Conservation (phyloP, 805 yeast species). For the Ogataea trehalophila region DNA sequence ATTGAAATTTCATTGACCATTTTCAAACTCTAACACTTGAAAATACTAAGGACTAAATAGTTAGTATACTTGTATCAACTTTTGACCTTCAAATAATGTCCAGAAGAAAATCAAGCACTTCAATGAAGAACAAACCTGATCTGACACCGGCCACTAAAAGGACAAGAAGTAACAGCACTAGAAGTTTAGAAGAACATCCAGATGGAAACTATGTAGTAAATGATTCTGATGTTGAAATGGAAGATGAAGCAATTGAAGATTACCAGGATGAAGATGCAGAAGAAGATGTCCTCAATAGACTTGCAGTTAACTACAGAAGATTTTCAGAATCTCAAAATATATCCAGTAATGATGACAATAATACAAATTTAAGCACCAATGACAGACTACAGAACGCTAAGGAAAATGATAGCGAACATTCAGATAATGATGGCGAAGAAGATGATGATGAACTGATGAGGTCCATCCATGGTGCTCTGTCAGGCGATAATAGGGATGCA, state of each 20-base stretch:
- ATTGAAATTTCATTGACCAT: no score
- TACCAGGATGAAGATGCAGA: slow-evolving; percentile 23
- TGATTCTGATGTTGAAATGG: slow-evolving; percentile 26
- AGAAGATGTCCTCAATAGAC: slow-evolving; percentile 30
- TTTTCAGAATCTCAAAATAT: slow-evolving; percentile 25
- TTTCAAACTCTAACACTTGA: no score
- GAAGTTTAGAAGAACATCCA: slow-evolving; percentile 1
- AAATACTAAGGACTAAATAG: no score
- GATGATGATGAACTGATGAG: slow-evolving; percentile 11
- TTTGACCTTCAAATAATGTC: slow-evolving; percentile 1
- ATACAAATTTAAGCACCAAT: neutral
- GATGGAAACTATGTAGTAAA: slow-evolving; percentile 10
- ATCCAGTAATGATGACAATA: slow-evolving; percentile 7
- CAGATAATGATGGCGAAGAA: slow-evolving; percentile 18
- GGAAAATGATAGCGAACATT: slow-evolving; percentile 1
- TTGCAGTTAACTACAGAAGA: slow-evolving; percentile 37
- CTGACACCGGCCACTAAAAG: neutral
- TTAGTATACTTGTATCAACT: no score
- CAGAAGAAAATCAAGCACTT: slow-evolving; percentile 4
- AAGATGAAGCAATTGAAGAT: slow-evolving; percentile 12
- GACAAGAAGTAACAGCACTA: slow-evolving; percentile 6
- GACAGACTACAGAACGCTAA: neutral
- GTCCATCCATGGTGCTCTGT: neutral
- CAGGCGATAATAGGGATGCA: no score
- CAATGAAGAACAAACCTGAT: slow-evolving; percentile 1